A percentile compares a stretch with the other conserved stretches of the same genome.
These are phyloP conservation scores for Kentomonas sorsogonicus DNA, from an alignment of 208 protist genomes.

Conservation along the genomic window DNA sequence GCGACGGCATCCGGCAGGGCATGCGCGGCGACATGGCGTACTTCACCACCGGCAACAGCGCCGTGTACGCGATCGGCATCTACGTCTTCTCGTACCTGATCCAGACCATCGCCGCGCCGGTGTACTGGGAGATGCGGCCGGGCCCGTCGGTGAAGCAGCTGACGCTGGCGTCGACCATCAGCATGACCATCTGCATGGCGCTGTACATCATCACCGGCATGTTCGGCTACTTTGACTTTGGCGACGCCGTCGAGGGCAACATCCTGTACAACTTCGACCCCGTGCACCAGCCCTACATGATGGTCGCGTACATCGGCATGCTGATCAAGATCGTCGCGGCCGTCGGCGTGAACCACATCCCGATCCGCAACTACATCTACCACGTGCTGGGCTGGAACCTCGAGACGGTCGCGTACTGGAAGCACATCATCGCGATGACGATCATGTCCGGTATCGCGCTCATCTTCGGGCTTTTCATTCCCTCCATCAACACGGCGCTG, in stretches of 20 bases:
- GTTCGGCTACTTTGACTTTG: constrained; percentile 83
- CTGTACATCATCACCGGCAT: constrained; percentile 62
- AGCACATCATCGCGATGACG: constrained; percentile 29
- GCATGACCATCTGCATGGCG: constrained; percentile 53
- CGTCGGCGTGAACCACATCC: constrained; percentile 52
- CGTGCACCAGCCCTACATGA: constrained; percentile 43
- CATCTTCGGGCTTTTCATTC: constrained; percentile 58
- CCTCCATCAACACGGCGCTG: constrained; percentile 66
- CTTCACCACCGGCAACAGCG: constrained; percentile 45
- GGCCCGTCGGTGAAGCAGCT: constrained; percentile 31
- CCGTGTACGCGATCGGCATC: constrained; percentile 52
- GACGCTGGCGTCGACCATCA: constrained; percentile 28
- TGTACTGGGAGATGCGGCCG: constrained; percentile 52
- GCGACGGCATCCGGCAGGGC: constrained; percentile 34
- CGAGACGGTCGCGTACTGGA: constrained; percentile 23
- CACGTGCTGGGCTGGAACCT: constrained; percentile 27
- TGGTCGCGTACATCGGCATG: constrained; percentile 67
- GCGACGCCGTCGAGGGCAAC: constrained; percentile 21
- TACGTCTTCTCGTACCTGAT: constrained; percentile 75
- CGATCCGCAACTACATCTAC: constrained; percentile 52
- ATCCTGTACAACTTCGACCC: constrained; percentile 57
- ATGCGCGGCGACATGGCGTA: constrained; percentile 26
- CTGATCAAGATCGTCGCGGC: constrained; percentile 56
- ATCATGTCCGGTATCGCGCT: constrained; percentile 27
- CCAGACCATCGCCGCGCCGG: constrained; percentile 48